Percentiles rank a stretch among this genome's conserved stretches.
Conservation (phyloP, 2,329 filamentous ascomycete genomes). For the Aspergillus udagawae region DNA sequence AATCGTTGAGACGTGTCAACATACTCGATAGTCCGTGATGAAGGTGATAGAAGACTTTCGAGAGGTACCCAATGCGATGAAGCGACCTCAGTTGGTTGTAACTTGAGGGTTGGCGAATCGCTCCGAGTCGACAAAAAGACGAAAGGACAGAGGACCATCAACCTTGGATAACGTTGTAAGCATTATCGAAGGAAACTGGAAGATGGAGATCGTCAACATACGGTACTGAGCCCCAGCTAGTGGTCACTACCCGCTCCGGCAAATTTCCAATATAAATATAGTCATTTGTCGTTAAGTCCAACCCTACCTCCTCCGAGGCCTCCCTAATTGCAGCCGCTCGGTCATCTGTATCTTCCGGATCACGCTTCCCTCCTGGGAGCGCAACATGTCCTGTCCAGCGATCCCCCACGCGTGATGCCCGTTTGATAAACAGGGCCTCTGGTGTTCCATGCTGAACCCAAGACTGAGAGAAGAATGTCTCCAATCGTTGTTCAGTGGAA, state of each 20-base stretch:
- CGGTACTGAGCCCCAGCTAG: conserved; percentile 63
- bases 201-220: conserved; percentile 22
- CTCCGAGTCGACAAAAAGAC: conserved; percentile 60
- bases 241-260: conserved; percentile 62
- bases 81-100: conserved; percentile 67
- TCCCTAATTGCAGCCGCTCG: conserved; percentile 61
- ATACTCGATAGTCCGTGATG: conserved; percentile 58
- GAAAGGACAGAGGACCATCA: conserved; percentile 68
- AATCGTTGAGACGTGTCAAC: conserved; percentile 63
- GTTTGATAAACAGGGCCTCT: conserved; percentile 68
- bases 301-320: conserved; percentile 62
- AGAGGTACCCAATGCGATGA: conserved; percentile 67
- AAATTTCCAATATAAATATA: conserved; percentile 56
- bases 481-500: conserved; percentile 40
- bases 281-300: conserved; percentile 51
- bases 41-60: conserved; percentile 56
- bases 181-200: not conserved
- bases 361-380: conserved; percentile 63
- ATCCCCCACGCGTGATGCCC: conserved; percentile 61
- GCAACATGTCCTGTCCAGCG: conserved; percentile 68
- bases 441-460: conserved; percentile 65
- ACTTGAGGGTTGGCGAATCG: conserved; percentile 52
- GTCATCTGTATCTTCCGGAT: conserved; percentile 61
- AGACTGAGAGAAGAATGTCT: conserved; percentile 58
- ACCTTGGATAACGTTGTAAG: conserved; percentile 31